Base-by-base conservation (phyloP, 495 filamentous ascomycete species). In the Ascodesmis nigricans region DNA sequence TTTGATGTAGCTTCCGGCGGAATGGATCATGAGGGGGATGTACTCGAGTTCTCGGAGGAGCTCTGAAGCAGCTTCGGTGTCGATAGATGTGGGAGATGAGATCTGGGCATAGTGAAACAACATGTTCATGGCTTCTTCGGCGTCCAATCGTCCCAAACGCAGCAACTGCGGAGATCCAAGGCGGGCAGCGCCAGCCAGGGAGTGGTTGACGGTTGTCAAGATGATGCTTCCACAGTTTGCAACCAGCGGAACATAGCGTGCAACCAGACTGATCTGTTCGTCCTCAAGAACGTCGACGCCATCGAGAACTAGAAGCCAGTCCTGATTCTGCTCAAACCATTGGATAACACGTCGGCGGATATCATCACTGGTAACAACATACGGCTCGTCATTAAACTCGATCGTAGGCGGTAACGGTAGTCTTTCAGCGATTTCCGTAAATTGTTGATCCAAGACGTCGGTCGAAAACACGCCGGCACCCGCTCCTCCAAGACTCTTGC, bases 131-230 rank as follows among this genome's bases (percentile, higher is more conserved):
- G 72, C 62, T 48, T 66, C 60, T 38, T 69, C 60, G 64, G 53
- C n/a, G 61, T 47, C 24, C 21, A 50, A 14, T 21, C 24, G 29
- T 21, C 47, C 42, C 8, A 69, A 34, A 10, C 58, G 44, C 28
- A 58, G 58, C 1, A 60, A 62, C 40, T 67, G 56, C 28, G 53
- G 40, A 6, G 61, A 55, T 0, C 59, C 58, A 4, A 84, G 54
- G 0, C 65, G 54, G 15, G 63, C 63, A 19, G 81, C 57, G 25
- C 60, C 63, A 30, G 83, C 66, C 8, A 76, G 64, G 39, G 71
- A 69, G n/a, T 76, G 75, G 43, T 80, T 78, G 40, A 75, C 67
- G 0, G 75, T 78, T 2, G 78, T 81, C 35, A 80, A 80, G 15
- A 87, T 76, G 28, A 84, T 63, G 44, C 69, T 70, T 11, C 73